phyloP scores from a whole-genome alignment of 768 basidiomycete species.

The Termitomyces sp. region DNA sequence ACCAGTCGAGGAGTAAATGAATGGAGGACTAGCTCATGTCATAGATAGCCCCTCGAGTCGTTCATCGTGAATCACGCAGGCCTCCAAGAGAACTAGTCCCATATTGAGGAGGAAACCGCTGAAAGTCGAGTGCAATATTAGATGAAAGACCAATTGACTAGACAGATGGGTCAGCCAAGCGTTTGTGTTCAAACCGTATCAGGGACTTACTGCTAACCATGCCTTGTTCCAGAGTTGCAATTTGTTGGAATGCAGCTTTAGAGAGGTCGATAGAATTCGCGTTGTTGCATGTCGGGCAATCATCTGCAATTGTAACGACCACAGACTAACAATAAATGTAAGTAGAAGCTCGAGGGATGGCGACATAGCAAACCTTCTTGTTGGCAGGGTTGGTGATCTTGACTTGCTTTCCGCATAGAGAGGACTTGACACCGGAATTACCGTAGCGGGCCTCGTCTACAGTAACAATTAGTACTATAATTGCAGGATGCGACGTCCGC shows the following conservation, averaged over 20 bases:
- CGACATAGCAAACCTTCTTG: conserved; percentile 32
- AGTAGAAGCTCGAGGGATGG: neutral
- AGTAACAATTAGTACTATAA: conserved; percentile 4
- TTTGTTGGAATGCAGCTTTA: conserved; percentile 53
- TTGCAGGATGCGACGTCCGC: conserved; percentile 12
- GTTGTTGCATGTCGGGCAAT: conserved; percentile 73
- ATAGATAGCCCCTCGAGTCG: conserved; percentile 11
- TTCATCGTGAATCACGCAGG: conserved; percentile 5
- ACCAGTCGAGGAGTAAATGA: conserved; percentile 10
- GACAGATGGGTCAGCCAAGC: neutral
- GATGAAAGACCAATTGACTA: conserved; percentile 34
- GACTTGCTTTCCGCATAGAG: conserved; percentile 63
- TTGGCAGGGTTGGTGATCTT: conserved; percentile 56
- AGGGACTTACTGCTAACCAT: conserved; percentile 47
- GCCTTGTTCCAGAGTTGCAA: conserved; percentile 48
- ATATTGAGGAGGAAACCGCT: neutral
- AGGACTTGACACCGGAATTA: conserved; percentile 35
- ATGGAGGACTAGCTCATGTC: conserved; percentile 13
- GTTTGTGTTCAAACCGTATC: neutral
- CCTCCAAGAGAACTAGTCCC: conserved; percentile 5
- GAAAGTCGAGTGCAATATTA: conserved; percentile 13
- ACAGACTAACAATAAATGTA: conserved; percentile 29
- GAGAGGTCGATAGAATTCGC: conserved; percentile 71
- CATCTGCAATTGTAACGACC: conserved; percentile 66
- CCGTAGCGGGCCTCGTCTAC: conserved; percentile 51